phyloP scores from a whole-genome alignment of 371 early-diverging fungal genomes.

The Choanephora cucurbitarum region DNA sequence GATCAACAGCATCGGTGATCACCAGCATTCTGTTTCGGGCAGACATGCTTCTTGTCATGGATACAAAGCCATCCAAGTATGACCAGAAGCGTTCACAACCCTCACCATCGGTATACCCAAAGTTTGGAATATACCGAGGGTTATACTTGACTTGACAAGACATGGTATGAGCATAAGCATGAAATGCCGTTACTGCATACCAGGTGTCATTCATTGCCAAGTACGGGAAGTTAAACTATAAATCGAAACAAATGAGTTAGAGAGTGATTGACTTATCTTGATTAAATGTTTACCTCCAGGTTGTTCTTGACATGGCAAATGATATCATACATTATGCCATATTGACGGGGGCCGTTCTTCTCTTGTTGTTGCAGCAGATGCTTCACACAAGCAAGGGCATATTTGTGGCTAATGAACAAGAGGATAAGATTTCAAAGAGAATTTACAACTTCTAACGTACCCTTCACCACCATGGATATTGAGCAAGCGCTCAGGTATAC shows the following conservation, averaged over 20 bases:
- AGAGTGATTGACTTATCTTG: no score
- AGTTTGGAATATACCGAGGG: conserved; percentile 7
- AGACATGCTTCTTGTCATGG: conserved; percentile 1
- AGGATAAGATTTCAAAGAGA: no score
- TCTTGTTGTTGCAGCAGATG: no score
- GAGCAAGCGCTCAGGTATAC: conserved; percentile 12
- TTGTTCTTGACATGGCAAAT: no score
- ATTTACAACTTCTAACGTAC: not conserved
- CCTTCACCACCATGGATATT: not conserved
- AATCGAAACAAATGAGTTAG: no score
- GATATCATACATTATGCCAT: no score
- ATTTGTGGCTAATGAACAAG: no score
- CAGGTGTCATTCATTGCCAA: not conserved
- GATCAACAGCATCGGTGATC: not conserved
- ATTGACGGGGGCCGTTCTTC: no score
- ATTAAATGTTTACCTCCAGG: no score
- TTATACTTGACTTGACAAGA: conserved; percentile 11
- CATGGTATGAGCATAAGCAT: conserved; percentile 14
- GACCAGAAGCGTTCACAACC: conserved; percentile 10
- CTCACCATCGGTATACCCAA: conserved; percentile 12
- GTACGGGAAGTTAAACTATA: not conserved
- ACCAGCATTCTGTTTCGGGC: not conserved
- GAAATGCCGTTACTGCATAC: conserved; percentile 4
- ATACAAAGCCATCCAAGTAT: conserved; percentile 1
- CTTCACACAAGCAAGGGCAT: no score